Conservation (phyloP, 495 filamentous ascomycete genomes). For the Xylaria nigripes region DNA sequence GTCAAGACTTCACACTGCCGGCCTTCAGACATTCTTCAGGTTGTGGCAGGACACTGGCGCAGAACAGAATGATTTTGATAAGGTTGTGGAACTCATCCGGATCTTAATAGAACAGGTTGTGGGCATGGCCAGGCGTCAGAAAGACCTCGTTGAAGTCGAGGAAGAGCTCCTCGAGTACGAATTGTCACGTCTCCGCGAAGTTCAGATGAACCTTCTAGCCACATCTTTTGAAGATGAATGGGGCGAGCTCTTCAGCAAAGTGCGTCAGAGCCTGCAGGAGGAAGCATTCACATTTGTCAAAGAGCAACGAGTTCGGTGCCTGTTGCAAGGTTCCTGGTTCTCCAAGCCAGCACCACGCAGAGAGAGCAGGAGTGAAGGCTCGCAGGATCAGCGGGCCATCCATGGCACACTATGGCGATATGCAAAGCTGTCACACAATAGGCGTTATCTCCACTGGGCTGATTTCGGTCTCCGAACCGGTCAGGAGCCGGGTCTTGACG, state of each 20-base stretch:
- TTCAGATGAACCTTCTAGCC: constrained; percentile 94
- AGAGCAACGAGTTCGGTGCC: constrained; percentile 89
- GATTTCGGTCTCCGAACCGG: constrained; percentile 63
- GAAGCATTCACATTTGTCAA: constrained; percentile 94
- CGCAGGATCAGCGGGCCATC: constrained; percentile 29
- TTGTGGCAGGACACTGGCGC: constrained; percentile 88
- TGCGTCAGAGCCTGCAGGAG: constrained; percentile 85
- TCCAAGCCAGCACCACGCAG: constrained; percentile 44
- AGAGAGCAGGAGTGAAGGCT: constrained; percentile 30
- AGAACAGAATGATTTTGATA: constrained; percentile 77
- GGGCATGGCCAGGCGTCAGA: constrained; percentile 71
- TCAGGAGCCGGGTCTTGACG: constrained; percentile 63
- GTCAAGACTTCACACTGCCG: constrained; percentile 87
- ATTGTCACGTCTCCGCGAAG: constrained; percentile 60
- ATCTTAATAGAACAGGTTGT: constrained; percentile 90
- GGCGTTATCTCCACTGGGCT: constrained; percentile 84
- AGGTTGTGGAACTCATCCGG: constrained; percentile 80
- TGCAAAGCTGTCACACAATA: constrained; percentile 83
- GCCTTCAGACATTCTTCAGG: constrained; percentile 81
- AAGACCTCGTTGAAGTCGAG: constrained; percentile 81
- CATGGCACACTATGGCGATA: constrained; percentile 59
- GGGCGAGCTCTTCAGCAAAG: constrained; percentile 81
- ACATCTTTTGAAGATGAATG: constrained; percentile 88
- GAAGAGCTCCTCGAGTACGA: constrained; percentile 83
- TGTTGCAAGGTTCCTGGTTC: constrained; percentile 89